Evolutionary conservation across 2,329 filamentous ascomycete genomes (phyloP).

Genomic region (Cordyceps fumosorosea): DNA sequence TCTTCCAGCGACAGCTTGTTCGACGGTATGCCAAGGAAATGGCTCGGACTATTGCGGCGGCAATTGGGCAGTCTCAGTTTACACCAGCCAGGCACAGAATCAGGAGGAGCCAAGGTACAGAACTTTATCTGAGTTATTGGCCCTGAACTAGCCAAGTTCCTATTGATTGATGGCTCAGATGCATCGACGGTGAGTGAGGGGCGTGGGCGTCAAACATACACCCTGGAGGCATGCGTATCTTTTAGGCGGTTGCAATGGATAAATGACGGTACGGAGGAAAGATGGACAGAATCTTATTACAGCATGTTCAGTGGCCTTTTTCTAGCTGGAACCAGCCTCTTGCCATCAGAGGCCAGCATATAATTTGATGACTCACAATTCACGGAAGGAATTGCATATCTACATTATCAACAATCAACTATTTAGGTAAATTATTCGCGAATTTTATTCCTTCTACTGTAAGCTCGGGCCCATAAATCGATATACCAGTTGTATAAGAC

Average conservation of each 20-base stretch:
- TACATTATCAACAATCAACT: background rate
- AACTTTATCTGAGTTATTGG: constrained; percentile 2
- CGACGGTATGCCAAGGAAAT: constrained; percentile 18
- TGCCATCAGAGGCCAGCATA: background rate
- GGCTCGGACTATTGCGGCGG: constrained; percentile 20
- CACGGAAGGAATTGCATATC: background rate
- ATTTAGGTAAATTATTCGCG: background rate
- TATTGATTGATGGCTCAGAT: background rate
- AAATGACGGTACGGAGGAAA: background rate
- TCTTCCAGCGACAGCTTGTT: constrained; percentile 21
- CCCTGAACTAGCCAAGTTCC: background rate
- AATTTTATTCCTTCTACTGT: background rate
- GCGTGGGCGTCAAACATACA: background rate
- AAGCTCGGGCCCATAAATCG: background rate
- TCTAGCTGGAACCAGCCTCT: background rate
- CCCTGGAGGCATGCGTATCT: background rate
- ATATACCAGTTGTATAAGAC: too few species aligned
- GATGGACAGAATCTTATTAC: background rate
- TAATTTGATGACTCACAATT: background rate
- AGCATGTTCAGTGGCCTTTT: constrained; percentile 5
- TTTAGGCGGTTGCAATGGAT: background rate
- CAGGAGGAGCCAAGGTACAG: background rate
- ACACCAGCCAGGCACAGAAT: background rate
- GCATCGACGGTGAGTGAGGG: background rate
- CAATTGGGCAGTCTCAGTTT: constrained; percentile 21